Percentiles rank a stretch among this genome's conserved stretches.
Evolutionary conservation across 306 rosid species (phyloP).

Genomic region (Prunus armeniaca): DNA sequence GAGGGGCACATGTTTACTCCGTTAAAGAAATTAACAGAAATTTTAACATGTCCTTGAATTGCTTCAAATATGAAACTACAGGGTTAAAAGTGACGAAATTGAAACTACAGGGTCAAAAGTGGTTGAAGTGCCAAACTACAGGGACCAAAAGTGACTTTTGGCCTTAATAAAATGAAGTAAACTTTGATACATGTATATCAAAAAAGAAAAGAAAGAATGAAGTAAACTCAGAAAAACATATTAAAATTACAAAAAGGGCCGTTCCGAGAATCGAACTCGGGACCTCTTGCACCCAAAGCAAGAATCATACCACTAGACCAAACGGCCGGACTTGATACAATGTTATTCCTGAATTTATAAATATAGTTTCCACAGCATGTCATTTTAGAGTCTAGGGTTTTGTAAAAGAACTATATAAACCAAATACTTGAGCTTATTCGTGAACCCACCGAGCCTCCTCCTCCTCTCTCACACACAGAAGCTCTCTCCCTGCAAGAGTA

Average conservation of each 20-base stretch:
- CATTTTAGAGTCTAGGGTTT: neutral
- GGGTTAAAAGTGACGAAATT: too few relatives aligned
- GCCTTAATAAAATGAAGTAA: too few relatives aligned
- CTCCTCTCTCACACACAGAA: neutral
- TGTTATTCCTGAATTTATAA: rapidly evolving
- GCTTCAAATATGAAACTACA: too few relatives aligned
- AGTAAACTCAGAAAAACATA: too few relatives aligned
- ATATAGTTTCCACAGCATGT: neutral
- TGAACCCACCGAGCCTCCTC: slow-evolving; percentile 8
- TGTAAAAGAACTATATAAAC: slow-evolving; percentile 3
- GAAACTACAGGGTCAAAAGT: too few relatives aligned
- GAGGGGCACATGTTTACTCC: too few relatives aligned
- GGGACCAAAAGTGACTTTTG: too few relatives aligned
- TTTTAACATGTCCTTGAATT: too few relatives aligned
- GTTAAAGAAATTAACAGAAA: too few relatives aligned
- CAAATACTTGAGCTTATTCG: neutral
- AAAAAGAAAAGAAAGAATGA: too few relatives aligned
- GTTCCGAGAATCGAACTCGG: slow-evolving; percentile 28
- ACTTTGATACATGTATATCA: too few relatives aligned
- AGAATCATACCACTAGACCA: slow-evolving; percentile 30
- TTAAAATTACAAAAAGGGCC: neutral
- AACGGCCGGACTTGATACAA: neutral
- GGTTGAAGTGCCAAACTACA: too few relatives aligned
- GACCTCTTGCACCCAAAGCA: slow-evolving; percentile 31
- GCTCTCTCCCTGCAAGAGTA: neutral